Evolutionary conservation across 192 early-diverging fungal species (phyloP).

Genomic region (Mortierella alpina): DNA sequence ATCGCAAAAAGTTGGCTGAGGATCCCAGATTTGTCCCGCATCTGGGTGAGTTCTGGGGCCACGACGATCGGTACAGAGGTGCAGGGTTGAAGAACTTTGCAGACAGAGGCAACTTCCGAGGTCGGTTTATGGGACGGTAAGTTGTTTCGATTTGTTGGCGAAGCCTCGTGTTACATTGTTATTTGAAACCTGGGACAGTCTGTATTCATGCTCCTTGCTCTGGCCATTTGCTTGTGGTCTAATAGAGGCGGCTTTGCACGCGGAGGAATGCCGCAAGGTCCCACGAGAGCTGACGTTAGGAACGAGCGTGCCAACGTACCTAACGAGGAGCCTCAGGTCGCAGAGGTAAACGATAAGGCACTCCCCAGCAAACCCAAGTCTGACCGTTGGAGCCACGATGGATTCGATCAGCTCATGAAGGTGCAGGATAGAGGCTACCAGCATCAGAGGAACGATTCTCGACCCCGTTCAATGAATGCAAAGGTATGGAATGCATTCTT

Average conservation of each 20-base stretch:
- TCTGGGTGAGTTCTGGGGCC: constrained; percentile 68
- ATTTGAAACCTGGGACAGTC: background rate
- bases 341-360: constrained; percentile 11
- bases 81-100: constrained; percentile 60
- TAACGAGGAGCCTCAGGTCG: constrained; percentile 12
- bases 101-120: constrained; percentile 44
- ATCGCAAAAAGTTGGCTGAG: constrained; percentile 63
- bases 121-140: constrained; percentile 53
- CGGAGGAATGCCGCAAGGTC: constrained; percentile 31
- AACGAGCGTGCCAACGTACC: background rate
- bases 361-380: constrained; percentile 17
- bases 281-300: constrained; percentile 26
- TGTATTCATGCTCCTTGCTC: too few relatives aligned
- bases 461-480: constrained; percentile 43
- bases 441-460: constrained; percentile 30
- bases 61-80: constrained; percentile 66
- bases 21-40: constrained; percentile 69
- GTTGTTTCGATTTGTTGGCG: constrained; percentile 1
- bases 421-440: constrained; percentile 56
- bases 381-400: constrained; percentile 62
- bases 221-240: too few relatives aligned
- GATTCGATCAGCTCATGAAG: constrained; percentile 62
- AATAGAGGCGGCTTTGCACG: constrained; percentile 30
- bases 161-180: background rate
- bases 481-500: constrained; percentile 20